Conservation (phyloP, 768 basidiomycete genomes). For the Trametes gibbosa region DNA sequence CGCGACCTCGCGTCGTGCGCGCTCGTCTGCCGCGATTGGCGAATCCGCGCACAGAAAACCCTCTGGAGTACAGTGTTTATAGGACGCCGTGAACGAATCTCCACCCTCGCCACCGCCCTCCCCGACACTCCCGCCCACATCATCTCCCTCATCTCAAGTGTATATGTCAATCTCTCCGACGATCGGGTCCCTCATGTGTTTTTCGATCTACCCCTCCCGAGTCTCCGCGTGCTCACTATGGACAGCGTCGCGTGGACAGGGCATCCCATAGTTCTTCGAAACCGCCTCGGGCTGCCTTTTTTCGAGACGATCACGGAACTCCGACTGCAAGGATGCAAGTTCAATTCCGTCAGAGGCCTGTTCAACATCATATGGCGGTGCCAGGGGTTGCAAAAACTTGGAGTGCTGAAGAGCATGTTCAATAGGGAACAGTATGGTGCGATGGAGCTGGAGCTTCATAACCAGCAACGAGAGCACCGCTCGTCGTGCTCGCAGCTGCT, state of each 20-base stretch:
- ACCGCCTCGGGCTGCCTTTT: background rate
- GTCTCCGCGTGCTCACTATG: background rate
- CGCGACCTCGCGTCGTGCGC: background rate
- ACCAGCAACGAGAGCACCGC: too few species aligned
- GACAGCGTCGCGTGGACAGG: background rate
- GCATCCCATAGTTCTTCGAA: background rate
- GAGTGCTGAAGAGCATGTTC: background rate
- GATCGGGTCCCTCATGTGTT: background rate
- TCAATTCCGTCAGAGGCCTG: background rate
- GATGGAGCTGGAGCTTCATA: too few species aligned
- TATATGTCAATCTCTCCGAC: background rate
- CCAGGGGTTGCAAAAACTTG: background rate
- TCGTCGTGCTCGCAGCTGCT: too few species aligned
- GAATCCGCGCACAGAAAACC: background rate
- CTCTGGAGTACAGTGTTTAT: background rate
- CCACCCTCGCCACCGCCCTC: background rate
- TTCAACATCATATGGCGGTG: background rate
- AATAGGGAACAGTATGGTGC: background rate
- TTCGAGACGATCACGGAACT: background rate
- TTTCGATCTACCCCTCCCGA: background rate
- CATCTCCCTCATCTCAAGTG: background rate
- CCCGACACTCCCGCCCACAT: background rate
- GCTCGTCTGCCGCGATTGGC: background rate
- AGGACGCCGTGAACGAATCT: background rate
- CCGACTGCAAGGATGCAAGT: background rate